Percentiles rank a stretch among this genome's conserved stretches.
phyloP scores from a whole-genome alignment of 1,139 yeast species.

The Yamadazyma taylorii region DNA sequence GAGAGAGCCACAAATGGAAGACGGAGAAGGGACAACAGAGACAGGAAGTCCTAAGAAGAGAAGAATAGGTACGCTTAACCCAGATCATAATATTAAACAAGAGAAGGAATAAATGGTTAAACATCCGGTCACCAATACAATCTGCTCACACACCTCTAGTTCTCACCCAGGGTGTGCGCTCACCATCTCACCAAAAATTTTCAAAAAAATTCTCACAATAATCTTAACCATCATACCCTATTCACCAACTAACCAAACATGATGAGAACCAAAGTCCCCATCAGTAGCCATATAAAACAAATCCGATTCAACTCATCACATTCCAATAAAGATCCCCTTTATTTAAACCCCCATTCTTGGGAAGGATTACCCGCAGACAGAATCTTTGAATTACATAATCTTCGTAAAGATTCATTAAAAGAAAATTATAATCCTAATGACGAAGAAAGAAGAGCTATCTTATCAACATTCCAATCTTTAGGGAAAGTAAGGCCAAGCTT shows the following conservation, averaged over 20 bases:
- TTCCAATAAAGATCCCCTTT: conserved; percentile 24
- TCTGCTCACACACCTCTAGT: no score
- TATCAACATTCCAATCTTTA: conserved; percentile 42
- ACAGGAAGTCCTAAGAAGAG: conserved; percentile 6
- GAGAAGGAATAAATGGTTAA: no score
- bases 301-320: conserved; percentile 11
- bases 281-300: conserved; percentile 3
- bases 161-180: no score
- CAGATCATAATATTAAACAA: no score
- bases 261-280: neutral
- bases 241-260: neutral
- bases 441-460: conserved; percentile 47
- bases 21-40: no score
- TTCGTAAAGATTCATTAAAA: conserved; percentile 58
- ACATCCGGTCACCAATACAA: no score
- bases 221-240: no score
- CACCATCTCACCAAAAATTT: no score
- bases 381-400: conserved; percentile 58
- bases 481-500: conserved; percentile 34
- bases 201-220: neutral
- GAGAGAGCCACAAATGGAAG: neutral
- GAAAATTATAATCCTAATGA: conserved; percentile 56
- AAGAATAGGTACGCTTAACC: no score
- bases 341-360: conserved; percentile 67
- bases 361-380: conserved; percentile 62